A percentile compares a stretch with the other conserved stretches of the same genome.
phyloP scores from a whole-genome alignment of 2,329 filamentous ascomycete genomes.

The Colletotrichum orchidophilum region DNA sequence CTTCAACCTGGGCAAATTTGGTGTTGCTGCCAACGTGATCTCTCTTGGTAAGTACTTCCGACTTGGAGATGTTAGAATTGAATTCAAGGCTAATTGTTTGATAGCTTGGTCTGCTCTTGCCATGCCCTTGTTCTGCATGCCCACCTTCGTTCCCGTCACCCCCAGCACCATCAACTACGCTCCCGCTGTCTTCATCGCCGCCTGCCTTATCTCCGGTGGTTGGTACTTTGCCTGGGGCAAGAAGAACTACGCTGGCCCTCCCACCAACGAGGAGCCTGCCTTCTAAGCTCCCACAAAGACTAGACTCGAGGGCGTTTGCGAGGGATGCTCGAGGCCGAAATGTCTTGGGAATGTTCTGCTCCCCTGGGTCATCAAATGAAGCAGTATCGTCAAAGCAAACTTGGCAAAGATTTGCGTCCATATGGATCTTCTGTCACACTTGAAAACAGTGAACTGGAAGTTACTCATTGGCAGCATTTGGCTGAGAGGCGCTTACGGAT shows the following conservation, averaged over 20 bases:
- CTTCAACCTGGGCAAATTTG: conserved; percentile 71
- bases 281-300: background rate
- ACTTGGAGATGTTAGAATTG: conserved; percentile 22
- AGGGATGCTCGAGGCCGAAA: background rate
- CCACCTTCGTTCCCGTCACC: conserved; percentile 68
- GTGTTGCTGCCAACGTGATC: conserved; percentile 69
- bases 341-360: background rate
- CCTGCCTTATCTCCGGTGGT: conserved; percentile 65
- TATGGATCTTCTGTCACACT: background rate
- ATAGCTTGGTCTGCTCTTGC: conserved; percentile 73
- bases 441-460: conserved; percentile 17
- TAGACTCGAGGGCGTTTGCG: background rate
- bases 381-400: background rate
- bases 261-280: conserved; percentile 50
- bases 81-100: conserved; percentile 38
- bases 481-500: conserved; percentile 17
- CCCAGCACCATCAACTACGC: conserved; percentile 75
- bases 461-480: background rate
- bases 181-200: conserved; percentile 76
- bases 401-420: background rate
- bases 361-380: background rate
- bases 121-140: conserved; percentile 80
- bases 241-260: conserved; percentile 73
- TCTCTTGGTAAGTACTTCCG: conserved; percentile 69
- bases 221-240: conserved; percentile 79